phyloP scores from a whole-genome alignment of 2,329 filamentous ascomycete species.

The Piedraia hortae region DNA sequence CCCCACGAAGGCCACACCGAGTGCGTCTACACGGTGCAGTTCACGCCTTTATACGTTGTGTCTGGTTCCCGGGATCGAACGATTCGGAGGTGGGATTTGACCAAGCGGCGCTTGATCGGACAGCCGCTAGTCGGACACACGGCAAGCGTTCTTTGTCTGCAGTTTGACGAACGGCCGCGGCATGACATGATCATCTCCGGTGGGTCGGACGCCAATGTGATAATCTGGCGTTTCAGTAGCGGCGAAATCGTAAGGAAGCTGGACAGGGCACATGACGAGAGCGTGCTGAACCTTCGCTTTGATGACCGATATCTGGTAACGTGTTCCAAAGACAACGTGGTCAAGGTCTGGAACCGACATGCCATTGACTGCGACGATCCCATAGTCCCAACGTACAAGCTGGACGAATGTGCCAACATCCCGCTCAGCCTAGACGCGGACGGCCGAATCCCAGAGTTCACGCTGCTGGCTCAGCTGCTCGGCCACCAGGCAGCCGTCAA shows the following conservation, averaged over 20 bases:
- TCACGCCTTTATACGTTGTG: slow-evolving; percentile 58
- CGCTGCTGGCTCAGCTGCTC: slow-evolving; percentile 44
- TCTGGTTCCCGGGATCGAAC: slow-evolving; percentile 79
- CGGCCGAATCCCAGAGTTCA: slow-evolving; percentile 37
- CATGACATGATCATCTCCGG: slow-evolving; percentile 89
- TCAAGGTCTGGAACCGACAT: slow-evolving; percentile 80
- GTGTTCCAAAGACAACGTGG: slow-evolving; percentile 88
- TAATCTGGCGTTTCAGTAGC: slow-evolving; percentile 82
- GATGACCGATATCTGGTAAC: slow-evolving; percentile 79
- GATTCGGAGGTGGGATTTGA: slow-evolving; percentile 71
- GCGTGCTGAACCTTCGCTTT: slow-evolving; percentile 78
- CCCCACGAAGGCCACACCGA: slow-evolving; percentile 65
- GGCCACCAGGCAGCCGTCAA: slow-evolving; percentile 86
- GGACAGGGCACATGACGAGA: slow-evolving; percentile 54
- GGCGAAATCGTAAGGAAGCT: slow-evolving; percentile 49
- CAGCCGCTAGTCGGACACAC: slow-evolving; percentile 48
- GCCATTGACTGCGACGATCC: slow-evolving; percentile 25
- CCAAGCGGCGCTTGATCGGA: slow-evolving; percentile 43
- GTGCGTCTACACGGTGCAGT: slow-evolving; percentile 88
- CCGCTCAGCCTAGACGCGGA: slow-evolving; percentile 10
- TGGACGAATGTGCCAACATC: slow-evolving; percentile 14
- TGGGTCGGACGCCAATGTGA: slow-evolving; percentile 73
- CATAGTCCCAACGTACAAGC: slow-evolving; percentile 10
- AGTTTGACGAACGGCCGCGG: slow-evolving; percentile 65
- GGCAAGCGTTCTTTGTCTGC: slow-evolving; percentile 76